Evolutionary conservation across 129 eudicot species (phyloP), one percentile per base, ranked within the genome.

Genomic region (Ambrosia trifida): DNA sequence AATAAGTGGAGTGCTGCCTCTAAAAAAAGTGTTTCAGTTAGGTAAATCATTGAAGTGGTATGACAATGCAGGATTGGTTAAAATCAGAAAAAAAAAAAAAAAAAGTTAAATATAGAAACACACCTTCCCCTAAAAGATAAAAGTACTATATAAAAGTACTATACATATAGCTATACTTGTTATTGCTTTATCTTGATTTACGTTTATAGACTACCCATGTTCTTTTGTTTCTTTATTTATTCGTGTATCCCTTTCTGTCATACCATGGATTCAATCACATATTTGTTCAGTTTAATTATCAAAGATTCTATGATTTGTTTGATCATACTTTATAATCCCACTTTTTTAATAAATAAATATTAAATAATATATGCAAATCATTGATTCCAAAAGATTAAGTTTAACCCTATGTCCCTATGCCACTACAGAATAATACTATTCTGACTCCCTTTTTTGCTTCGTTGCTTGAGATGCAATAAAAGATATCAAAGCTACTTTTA

Each of bases 391-490:
- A 76, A 76, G 75, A 58, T 68, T 59, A 76, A 68, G 52, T 76
- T 76, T 76, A 76, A 68, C 80, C 54, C 33, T 76, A 76, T 45
- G 52, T 52, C 80, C 54, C 33, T 76, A 76, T 45, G 52, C 62
- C 69, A 69, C 69, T 76, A 46, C 32, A 76, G 14, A 58, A 68
- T 67, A 76, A 58, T 68, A 76, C 68, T 68, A 76, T 49, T 69
- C 75, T 59, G 70, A 68, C 69, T 46, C 1, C 47, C 74, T 50
- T 67, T 76, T 76, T 56, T 56, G 62, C 75, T 59, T 47, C 75
- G 13, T 76, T 68, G 80, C 75, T 76, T 76, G 75, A 58, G 69
- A 68, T 69, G 75, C 80, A 69, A 76, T 69, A 69, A 68, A 76
- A 68, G 64, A 69, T 68, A 47, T 60, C 49, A 32, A 68, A 66